Base-by-base conservation (phyloP, 805 yeast species). In the Lachancea dasiensis region DNA sequence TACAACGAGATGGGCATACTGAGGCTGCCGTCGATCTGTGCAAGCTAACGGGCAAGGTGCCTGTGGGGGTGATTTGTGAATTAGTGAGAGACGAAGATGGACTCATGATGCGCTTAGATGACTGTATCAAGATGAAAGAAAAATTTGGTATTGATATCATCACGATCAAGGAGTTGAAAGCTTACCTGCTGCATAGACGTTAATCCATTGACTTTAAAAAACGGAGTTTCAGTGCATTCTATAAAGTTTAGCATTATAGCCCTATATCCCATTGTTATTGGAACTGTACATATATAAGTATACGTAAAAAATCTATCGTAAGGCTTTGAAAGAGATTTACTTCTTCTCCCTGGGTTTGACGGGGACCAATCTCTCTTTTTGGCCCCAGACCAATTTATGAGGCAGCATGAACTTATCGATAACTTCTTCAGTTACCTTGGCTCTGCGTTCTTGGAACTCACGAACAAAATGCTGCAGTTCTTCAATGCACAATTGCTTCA, bases 1-100 rank as follows among this genome's bases (percentile, higher is more conserved):
- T 78, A 40, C 65, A 67, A 34, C 82, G 99, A 69, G 70, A 84
- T 41, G 99, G 99, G 11, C 99, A 92, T 60, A 92, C 99, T 8
- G 99, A 92, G 65, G 97, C 98, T 13, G 87, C 86, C 19, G 95
- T 92, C 6, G 95, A 90, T 56, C 69, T 92, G 46, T 80, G 95
- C 56, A 65, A 67, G 52, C 68, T 89, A 52, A 72, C 90, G 5
- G 87, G 86, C 0, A 68, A 84, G 49, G 75, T 75, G 46, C 95
- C 92, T 2, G 98, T 86, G 2, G 95, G 84, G 11, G 92, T 83
- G 25, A 90, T 92, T 50, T 85, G 97, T 61, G 99, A 92, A 66
- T 69, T 92, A 50, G 97, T 92, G 17, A 76, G 82, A 41, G 97
- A 87, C 48, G 82, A 78, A 33, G 97, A 92, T 54, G 98, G 98